Percentiles rank a stretch among this genome's conserved stretches.
phyloP scores from a whole-genome alignment of 2,329 filamentous ascomycete genomes.

The Colletotrichum graminicola region DNA sequence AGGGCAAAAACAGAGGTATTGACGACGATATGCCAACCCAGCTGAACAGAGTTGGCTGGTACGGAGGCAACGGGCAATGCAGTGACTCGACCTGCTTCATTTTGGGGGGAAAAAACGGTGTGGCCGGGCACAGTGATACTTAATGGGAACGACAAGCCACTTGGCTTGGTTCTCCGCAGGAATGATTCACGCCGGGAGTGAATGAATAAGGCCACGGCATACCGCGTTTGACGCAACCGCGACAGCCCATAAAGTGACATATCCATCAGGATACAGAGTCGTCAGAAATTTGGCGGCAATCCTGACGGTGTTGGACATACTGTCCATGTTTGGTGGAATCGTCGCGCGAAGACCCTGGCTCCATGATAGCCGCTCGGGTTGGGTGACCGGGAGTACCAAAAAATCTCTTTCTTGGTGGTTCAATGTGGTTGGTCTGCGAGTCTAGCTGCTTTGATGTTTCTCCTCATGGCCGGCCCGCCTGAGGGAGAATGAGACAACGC shows the following conservation, averaged over 20 bases:
- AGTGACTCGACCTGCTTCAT: background rate
- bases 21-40: too few relatives aligned
- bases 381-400: slow-evolving; percentile 6
- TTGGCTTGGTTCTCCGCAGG: background rate
- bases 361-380: slow-evolving; percentile 10
- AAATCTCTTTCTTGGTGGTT: slow-evolving; percentile 3
- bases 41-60: background rate
- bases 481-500: slow-evolving; percentile 32
- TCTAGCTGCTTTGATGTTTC: background rate
- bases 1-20: background rate
- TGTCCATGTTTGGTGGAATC: slow-evolving; percentile 5
- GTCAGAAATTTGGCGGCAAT: background rate
- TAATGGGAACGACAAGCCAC: background rate
- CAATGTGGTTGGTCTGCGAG: background rate
- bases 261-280: background rate
- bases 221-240: background rate
- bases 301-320: background rate
- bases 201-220: background rate
- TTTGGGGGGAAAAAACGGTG: background rate
- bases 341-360: slow-evolving; percentile 8
- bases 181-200: too few relatives aligned
- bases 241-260: background rate
- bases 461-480: background rate
- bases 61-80: background rate
- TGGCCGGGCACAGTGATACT: background rate